Evolutionary conservation across 2,329 filamentous ascomycete genomes (phyloP).

Genomic region (Rhynchosporium secalis): DNA sequence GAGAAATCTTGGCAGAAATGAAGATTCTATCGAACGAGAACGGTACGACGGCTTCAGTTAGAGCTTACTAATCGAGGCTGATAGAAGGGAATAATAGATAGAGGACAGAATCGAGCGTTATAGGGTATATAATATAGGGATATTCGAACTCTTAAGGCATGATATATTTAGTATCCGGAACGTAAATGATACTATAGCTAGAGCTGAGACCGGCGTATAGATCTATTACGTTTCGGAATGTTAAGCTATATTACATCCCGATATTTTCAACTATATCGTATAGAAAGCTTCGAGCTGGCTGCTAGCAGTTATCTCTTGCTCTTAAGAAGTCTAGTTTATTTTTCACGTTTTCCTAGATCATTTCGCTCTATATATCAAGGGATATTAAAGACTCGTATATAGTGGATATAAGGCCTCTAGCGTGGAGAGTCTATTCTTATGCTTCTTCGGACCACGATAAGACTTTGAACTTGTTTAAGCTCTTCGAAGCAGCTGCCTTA

Average conservation of each 20-base stretch:
- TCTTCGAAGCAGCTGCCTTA: slow-evolving; percentile 1
- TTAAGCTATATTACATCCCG: slow-evolving; percentile 16
- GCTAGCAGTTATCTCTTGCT: background rate
- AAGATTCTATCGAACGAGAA: slow-evolving; percentile 12
- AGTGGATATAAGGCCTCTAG: slow-evolving; percentile 10
- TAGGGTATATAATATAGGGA: slow-evolving; percentile 45
- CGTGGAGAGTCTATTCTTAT: background rate
- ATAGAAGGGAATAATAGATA: slow-evolving; percentile 32
- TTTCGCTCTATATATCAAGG: background rate
- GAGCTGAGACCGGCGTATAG: background rate
- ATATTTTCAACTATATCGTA: slow-evolving; percentile 12
- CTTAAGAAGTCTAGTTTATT: background rate
- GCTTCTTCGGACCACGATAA: slow-evolving; percentile 7
- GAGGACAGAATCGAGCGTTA: slow-evolving; percentile 47
- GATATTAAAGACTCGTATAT: background rate
- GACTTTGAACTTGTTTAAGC: slow-evolving; percentile 10
- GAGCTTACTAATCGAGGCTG: slow-evolving; percentile 21
- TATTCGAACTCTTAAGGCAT: slow-evolving; percentile 49
- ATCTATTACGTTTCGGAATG: slow-evolving; percentile 40
- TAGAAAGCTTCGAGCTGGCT: background rate
- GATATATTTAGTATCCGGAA: slow-evolving; percentile 3
- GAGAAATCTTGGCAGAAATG: slow-evolving; percentile 11
- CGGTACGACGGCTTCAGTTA: slow-evolving; percentile 22
- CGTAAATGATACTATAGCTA: background rate
- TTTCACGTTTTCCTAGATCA: background rate